Evolutionary conservation across 75 land plant genomes (phyloP).

Genomic region (Larix kaempferi): DNA sequence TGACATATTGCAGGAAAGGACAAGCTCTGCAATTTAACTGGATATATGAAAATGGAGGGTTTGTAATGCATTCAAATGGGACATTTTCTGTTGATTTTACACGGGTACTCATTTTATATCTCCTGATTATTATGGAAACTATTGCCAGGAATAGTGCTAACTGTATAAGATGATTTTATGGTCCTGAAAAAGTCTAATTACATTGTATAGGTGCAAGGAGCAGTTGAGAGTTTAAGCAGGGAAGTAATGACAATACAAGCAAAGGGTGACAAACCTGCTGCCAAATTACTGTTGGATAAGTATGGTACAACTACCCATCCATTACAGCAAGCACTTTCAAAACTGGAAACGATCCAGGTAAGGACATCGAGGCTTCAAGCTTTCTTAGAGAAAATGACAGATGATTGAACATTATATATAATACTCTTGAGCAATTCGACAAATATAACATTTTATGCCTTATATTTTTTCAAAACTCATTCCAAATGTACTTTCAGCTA

Average conservation of each 20-base stretch:
- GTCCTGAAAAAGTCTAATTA: not conserved
- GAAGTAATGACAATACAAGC: conserved; percentile 84
- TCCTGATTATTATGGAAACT: not conserved
- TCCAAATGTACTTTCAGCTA: too few species aligned
- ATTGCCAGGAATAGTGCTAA: not conserved
- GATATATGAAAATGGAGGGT: conserved; percentile 80
- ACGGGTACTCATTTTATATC: conserved; percentile 36
- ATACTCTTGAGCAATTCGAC: too few species aligned
- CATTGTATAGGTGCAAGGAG: conserved; percentile 59
- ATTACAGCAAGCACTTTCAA: conserved; percentile 48
- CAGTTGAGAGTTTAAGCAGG: conserved; percentile 70
- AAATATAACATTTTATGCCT: too few species aligned
- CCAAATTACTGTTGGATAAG: conserved; percentile 46
- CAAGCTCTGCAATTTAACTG: conserved; percentile 96
- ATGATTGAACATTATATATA: not conserved
- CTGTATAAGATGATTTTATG: not conserved
- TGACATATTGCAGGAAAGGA: conserved; percentile 63
- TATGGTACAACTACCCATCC: conserved; percentile 56
- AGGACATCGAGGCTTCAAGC: not conserved
- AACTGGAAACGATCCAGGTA: conserved; percentile 56
- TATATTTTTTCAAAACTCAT: too few species aligned
- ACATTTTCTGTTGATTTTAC: conserved; percentile 73
- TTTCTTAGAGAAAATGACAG: not conserved
- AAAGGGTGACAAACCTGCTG: conserved; percentile 74
- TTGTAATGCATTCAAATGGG: conserved; percentile 59